Evolutionary conservation across 2,329 filamentous ascomycete species (phyloP), one percentile per base, ranked within the genome.

Genomic region (Diaporthe nobilis): DNA sequence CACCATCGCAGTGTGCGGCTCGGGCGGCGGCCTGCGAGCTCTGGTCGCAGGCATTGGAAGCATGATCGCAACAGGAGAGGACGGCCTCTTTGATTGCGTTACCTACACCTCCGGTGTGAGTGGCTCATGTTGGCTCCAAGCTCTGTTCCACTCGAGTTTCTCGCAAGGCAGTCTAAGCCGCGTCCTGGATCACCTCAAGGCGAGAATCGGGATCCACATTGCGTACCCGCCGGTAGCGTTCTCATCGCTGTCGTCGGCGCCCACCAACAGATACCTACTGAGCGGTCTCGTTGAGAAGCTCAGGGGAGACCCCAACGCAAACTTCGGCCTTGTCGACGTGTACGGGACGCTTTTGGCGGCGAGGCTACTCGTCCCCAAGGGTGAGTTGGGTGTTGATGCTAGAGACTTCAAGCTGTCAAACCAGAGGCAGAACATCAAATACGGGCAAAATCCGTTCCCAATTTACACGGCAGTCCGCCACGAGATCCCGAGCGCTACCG

Each of bases 41-140:
- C 89, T 99, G 51, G 95, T 98, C 25, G 96, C 97, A 2, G 96
- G 96, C 4, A 93, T 95, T 0, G 96, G 96, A 0, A 98, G 96
- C 0, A 93, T 97, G 77, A 87, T 97, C 13, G 96, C 95, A 4
- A 90, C 95, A 0, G 92, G 95, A 76, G 94, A 98, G 82, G 94
- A 94, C 75, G 97, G 97, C 0, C 87, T 99, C 0, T 97, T 98
- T 82, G 96, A 98, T 84, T 98, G 97, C 82, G 90, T 95, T 15
- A 98, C 96, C 1, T 99, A 99, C 81, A 98, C 95, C 0, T 95
- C 96, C 7, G 97, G 97, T 1, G 97, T 99, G 67, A 98, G 95
- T 82, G 97, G 97, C 0, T 97, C 94, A 78, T 98, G 97, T 83
- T 99, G 97, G 97, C 88, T 98, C 8, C 96, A 98, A 83, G 89